These are phyloP conservation scores for Cytidiella melzeri DNA, from an alignment of 768 basidiomycete genomes.

Conservation along the genomic window DNA sequence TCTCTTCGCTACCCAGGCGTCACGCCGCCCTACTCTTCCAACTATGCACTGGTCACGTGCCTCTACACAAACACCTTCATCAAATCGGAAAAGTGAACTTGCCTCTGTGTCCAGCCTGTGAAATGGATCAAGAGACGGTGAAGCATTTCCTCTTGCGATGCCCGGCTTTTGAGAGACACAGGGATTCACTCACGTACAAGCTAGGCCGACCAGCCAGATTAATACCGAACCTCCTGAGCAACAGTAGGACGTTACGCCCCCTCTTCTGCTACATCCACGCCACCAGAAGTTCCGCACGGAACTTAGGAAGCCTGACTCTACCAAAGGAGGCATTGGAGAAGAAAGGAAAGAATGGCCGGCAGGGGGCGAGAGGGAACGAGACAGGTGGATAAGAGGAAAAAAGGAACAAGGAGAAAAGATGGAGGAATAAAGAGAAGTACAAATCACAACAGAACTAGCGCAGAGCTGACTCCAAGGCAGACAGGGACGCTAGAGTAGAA, in stretches of 20 bases:
- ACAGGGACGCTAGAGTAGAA: too few species aligned
- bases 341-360: too few species aligned
- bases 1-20: constrained; percentile 6
- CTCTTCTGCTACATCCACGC: constrained; percentile 7
- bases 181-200: not conserved
- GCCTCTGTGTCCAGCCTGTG: constrained; percentile 12
- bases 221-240: not conserved
- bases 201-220: not conserved
- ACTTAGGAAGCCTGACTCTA: not conserved
- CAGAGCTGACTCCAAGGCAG: too few species aligned
- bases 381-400: too few species aligned
- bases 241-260: not conserved
- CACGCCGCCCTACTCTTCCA: constrained; percentile 23
- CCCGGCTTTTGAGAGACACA: not conserved
- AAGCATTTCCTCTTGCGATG: constrained; percentile 18
- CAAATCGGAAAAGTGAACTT: constrained; percentile 8
- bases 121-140: constrained; percentile 8
- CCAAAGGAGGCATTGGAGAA: not conserved
- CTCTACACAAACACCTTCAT: constrained; percentile 24
- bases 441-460: too few species aligned
- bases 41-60: constrained; percentile 27
- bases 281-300: not conserved
- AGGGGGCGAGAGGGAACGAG: too few species aligned
- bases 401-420: too few species aligned
- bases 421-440: too few species aligned